Evolutionary conservation across 176 grass and related monocot species (phyloP).

Genomic region (Phoenix dactylifera): DNA sequence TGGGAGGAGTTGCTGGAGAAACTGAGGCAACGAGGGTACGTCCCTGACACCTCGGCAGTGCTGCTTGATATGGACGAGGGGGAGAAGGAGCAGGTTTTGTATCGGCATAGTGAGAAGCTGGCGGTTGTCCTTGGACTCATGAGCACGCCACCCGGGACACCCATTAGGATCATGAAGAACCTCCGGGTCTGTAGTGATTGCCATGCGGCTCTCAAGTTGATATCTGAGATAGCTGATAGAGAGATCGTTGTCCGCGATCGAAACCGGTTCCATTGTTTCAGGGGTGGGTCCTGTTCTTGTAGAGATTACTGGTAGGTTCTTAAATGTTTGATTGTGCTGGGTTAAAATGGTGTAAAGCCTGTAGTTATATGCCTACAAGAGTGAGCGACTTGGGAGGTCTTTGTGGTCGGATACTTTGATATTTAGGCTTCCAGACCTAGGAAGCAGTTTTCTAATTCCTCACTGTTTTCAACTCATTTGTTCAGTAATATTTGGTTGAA

Average conservation of each 20-base stretch:
- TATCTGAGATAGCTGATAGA: constrained; percentile 21
- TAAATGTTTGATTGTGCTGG: background rate
- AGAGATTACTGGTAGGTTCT: constrained; percentile 7
- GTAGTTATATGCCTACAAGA: too few relatives aligned
- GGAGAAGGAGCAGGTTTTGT: constrained; percentile 27
- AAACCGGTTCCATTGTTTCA: constrained; percentile 36
- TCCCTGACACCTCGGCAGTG: constrained; percentile 15
- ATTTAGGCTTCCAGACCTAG: too few relatives aligned
- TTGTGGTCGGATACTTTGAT: too few relatives aligned
- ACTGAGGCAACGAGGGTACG: constrained; percentile 20
- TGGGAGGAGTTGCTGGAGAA: constrained; percentile 19
- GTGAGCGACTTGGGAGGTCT: too few relatives aligned
- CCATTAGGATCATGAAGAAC: constrained; percentile 36
- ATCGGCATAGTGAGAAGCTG: constrained; percentile 30
- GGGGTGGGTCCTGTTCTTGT: constrained; percentile 29
- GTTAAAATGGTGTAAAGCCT: too few relatives aligned
- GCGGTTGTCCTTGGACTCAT: constrained; percentile 20
- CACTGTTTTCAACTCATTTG: too few relatives aligned
- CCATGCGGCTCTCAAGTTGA: constrained; percentile 32
- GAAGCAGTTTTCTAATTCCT: too few relatives aligned
- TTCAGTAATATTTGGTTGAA: too few relatives aligned
- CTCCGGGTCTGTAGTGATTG: constrained; percentile 30
- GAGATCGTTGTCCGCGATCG: constrained; percentile 29
- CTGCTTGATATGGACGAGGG: constrained; percentile 21
- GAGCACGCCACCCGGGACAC: constrained; percentile 12